These are phyloP conservation scores for Flaveria sonorensis DNA, from an alignment of 129 eudicot species.

Conservation along the genomic window DNA sequence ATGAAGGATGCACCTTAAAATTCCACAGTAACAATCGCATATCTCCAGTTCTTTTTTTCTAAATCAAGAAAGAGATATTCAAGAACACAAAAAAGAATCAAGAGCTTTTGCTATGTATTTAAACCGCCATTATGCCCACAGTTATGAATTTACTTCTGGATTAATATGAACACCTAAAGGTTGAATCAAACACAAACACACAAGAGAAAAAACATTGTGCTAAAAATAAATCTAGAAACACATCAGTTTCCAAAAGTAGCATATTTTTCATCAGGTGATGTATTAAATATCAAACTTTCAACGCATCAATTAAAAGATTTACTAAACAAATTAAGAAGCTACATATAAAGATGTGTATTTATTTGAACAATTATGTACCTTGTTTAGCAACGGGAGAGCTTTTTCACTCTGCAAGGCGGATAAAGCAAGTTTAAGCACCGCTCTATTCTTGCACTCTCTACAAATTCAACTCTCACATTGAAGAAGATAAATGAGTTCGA, in stretches of 20 bases:
- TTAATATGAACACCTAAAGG: background rate
- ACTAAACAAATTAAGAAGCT: background rate
- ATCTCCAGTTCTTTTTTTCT: constrained; percentile 22
- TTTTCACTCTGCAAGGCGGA: constrained; percentile 29
- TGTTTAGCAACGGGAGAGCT: constrained; percentile 30
- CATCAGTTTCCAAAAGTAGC: background rate
- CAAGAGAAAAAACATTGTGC: background rate
- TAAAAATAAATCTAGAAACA: background rate
- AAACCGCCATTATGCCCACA: background rate
- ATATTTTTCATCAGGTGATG: background rate
- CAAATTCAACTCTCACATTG: background rate
- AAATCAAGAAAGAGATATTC: background rate
- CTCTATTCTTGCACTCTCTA: constrained; percentile 15
- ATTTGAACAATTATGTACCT: constrained; percentile 5
- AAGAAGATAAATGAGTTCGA: constrained; percentile 7
- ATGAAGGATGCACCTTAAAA: background rate
- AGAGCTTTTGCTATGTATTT: background rate
- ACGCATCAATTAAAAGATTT: background rate
- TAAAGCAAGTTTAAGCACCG: constrained; percentile 26
- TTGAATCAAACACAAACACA: background rate
- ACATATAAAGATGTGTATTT: background rate
- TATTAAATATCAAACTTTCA: background rate
- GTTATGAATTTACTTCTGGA: background rate
- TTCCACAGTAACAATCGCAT: constrained; percentile 25
- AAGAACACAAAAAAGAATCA: background rate